Evolutionary conservation across 2,329 filamentous ascomycete genomes (phyloP), one percentile per base, ranked within the genome.

Genomic region (Pestalotiopsis fici): DNA sequence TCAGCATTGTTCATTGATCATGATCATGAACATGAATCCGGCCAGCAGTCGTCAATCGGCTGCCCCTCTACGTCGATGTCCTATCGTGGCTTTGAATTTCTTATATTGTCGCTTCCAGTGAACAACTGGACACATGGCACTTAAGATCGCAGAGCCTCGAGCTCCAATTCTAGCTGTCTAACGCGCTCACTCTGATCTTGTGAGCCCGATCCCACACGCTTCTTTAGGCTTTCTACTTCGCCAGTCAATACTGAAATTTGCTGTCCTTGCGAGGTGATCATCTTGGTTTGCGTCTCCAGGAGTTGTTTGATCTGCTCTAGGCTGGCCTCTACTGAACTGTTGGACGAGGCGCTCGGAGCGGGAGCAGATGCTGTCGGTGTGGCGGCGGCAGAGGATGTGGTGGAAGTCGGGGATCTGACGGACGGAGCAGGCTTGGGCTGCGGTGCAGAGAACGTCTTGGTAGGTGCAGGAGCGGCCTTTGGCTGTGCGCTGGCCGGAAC

Each of bases 141-240:
- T 73, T 70, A 90, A 71, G 89, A 91, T 72, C 87, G 83, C 25
- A 87, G 84, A 76, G 87, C 87, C 76, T 92, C 90, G 47, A 92
- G 80, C 78, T 91, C 90, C 64, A 91, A 81, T 80, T 92, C 90
- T 67, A 92, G 77, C 78, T 91, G 88, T 70, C 89, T 82, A 75
- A 91, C 91, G 62, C 89, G 83, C 80, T 91, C 89, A 77, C 85
- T 90, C 83, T 91, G 89, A 75, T 90, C 89, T 73, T 87, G 84
- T 15, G 84, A 83, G 31, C 81, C 80, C n/a, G 78, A 74, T n/a
- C 87, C 88, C 68, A 95, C 85, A 78, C 90, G 92, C 80, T 89
- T 89, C 87, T 97, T 97, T 73, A 98, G 85, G 18, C 87, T 86
- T 76, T 96, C 93, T 15, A 97, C 90, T 79, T 97, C 93, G 35